phyloP scores from a whole-genome alignment of 495 filamentous ascomycete species.

The Aspergillus bridgeri region DNA sequence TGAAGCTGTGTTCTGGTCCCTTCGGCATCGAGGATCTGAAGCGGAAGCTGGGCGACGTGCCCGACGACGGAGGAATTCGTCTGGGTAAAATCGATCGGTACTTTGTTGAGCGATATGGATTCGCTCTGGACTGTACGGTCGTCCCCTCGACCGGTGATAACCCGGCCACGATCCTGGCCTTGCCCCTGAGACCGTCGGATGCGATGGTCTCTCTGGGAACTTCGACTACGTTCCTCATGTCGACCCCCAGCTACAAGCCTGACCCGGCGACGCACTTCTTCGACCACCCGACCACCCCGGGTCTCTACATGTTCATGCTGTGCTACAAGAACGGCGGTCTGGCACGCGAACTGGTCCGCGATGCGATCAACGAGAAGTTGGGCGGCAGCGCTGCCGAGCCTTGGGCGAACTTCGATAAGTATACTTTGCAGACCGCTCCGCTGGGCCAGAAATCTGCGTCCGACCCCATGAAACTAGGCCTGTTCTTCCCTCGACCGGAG shows the following conservation, averaged over 20 bases:
- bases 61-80: conserved; percentile 72
- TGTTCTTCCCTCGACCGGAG: conserved; percentile 93
- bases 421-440: conserved; percentile 59
- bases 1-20: conserved; percentile 73
- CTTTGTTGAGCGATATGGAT: conserved; percentile 74
- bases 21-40: conserved; percentile 64
- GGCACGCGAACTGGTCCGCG: conserved; percentile 83
- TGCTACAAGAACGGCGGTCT: conserved; percentile 98
- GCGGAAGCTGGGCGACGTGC: conserved; percentile 75
- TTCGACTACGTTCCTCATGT: conserved; percentile 96
- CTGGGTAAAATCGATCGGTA: conserved; percentile 72
- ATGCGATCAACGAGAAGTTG: conserved; percentile 55
- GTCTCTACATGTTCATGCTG: conserved; percentile 97
- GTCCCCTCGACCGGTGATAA: conserved; percentile 94
- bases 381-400: conserved; percentile 40
- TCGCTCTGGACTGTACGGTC: conserved; percentile 69
- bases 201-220: conserved; percentile 94
- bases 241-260: conserved; percentile 82
- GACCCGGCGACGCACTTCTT: conserved; percentile 87
- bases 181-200: conserved; percentile 80
- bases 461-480: conserved; percentile 72
- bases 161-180: conserved; percentile 86
- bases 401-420: conserved; percentile 77
- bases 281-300: conserved; percentile 79
- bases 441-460: conserved; percentile 54